Evolutionary conservation across 768 basidiomycete species (phyloP).

Genomic region (Coprinopsis cinerea): DNA sequence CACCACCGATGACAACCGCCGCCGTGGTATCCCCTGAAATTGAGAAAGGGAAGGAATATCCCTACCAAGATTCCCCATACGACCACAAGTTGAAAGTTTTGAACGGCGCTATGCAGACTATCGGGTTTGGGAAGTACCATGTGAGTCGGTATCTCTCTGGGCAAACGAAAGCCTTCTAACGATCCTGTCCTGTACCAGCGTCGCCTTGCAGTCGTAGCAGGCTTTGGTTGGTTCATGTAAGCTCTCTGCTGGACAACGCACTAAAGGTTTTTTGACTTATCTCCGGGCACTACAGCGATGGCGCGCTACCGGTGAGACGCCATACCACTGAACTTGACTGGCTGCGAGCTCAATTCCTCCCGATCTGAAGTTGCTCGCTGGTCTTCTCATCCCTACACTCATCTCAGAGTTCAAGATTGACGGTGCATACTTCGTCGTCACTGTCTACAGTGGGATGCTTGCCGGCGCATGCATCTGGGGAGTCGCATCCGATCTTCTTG

Average conservation of each 20-base stretch:
- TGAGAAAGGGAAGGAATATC: no score
- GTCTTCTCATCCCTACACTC: not conserved
- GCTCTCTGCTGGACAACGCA: no score
- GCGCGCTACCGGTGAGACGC: conserved; percentile 1
- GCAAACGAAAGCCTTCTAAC: not conserved
- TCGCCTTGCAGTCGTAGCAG: not conserved
- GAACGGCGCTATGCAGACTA: not conserved
- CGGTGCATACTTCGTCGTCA: not conserved
- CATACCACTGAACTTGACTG: no score
- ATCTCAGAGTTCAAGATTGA: not conserved
- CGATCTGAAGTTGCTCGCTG: not conserved
- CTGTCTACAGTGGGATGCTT: not conserved
- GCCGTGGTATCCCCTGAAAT: no score
- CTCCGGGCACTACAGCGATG: not conserved
- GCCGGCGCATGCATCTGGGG: not conserved
- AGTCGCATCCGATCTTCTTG: not conserved
- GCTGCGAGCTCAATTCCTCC: no score
- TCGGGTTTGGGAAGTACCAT: not conserved
- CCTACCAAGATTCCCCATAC: not conserved
- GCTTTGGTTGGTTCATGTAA: conserved; percentile 2
- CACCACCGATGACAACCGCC: no score
- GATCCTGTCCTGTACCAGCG: not conserved
- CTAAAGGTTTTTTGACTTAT: no score
- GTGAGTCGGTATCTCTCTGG: not conserved
- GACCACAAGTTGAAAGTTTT: not conserved